Conservation (phyloP, 1,139 yeast genomes). For the Hyphopichia pseudoburtonii region DNA sequence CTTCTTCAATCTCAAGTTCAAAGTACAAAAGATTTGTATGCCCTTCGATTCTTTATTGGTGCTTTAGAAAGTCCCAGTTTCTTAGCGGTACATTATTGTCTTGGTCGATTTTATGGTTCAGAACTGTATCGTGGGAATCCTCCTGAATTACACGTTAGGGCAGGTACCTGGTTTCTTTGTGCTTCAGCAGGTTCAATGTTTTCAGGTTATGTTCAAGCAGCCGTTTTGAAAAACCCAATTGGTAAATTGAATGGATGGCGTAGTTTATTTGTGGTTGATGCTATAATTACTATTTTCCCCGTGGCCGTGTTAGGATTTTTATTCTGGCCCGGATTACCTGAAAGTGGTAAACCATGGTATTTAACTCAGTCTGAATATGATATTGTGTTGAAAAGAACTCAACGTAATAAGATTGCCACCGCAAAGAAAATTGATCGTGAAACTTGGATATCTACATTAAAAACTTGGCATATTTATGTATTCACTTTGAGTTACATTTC, state of each 20-base stretch:
- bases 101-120: neutral
- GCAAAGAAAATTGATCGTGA: neutral
- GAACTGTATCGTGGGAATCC: neutral
- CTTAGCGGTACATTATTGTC: conserved; percentile 12
- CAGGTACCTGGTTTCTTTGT: conserved; percentile 2
- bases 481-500: neutral
- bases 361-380: neutral
- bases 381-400: neutral
- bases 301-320: conserved; percentile 26
- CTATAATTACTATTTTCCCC: conserved; percentile 25
- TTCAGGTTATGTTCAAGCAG: conserved; percentile 38
- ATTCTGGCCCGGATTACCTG: conserved; percentile 5
- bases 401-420: neutral
- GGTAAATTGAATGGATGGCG: conserved; percentile 33
- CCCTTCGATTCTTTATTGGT: conserved; percentile 4
- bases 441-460: neutral
- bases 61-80: conserved; percentile 15
- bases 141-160: neutral
- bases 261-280: conserved; percentile 37
- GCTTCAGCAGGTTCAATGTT: conserved; percentile 20
- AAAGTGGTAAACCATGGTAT: neutral
- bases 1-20: neutral
- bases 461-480: neutral
- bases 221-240: conserved; percentile 23
- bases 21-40: neutral